Conservation (phyloP, 2,329 filamentous ascomycete genomes). For the Sporothrix brasiliensis region DNA sequence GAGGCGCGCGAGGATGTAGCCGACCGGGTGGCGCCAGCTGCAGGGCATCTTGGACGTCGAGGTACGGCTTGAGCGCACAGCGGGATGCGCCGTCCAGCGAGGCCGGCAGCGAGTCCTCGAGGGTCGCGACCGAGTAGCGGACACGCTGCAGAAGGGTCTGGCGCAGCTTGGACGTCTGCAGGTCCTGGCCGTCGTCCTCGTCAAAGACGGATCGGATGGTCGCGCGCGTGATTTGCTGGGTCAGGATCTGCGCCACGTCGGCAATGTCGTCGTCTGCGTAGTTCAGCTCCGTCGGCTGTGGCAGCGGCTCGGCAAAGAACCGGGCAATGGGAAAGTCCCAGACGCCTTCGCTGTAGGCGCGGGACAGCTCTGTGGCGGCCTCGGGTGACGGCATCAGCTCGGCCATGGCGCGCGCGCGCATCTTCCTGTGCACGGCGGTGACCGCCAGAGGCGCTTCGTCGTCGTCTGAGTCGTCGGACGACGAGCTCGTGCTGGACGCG, state of each 20-base stretch:
- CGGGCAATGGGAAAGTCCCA: conserved; percentile 56
- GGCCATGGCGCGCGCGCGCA: conserved; percentile 48
- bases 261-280: conserved; percentile 64
- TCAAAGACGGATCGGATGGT: conserved; percentile 33
- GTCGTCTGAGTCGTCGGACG: conserved; percentile 50
- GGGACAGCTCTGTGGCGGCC: conserved; percentile 54
- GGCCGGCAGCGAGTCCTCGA: conserved; percentile 50
- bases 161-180: conserved; percentile 40
- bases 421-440: conserved; percentile 49
- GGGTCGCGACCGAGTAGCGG: conserved; percentile 54
- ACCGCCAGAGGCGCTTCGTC: conserved; percentile 57
- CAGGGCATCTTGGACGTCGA: conserved; percentile 62
- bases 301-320: conserved; percentile 64
- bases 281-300: conserved; percentile 50
- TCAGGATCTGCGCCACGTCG: conserved; percentile 69
- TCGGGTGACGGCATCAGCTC: conserved; percentile 48
- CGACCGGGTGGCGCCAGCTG: conserved; percentile 56
- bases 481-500: conserved; percentile 26
- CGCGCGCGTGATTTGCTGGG: conserved; percentile 62
- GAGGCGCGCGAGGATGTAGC: conserved; percentile 53
- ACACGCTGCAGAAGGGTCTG: conserved; percentile 50
- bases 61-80: conserved; percentile 53
- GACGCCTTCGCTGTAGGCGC: conserved; percentile 52
- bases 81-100: conserved; percentile 49
- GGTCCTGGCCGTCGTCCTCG: conserved; percentile 47